Base-by-base conservation (phyloP, 257 asterid genomes). In the Nicotiana undulata region DNA sequence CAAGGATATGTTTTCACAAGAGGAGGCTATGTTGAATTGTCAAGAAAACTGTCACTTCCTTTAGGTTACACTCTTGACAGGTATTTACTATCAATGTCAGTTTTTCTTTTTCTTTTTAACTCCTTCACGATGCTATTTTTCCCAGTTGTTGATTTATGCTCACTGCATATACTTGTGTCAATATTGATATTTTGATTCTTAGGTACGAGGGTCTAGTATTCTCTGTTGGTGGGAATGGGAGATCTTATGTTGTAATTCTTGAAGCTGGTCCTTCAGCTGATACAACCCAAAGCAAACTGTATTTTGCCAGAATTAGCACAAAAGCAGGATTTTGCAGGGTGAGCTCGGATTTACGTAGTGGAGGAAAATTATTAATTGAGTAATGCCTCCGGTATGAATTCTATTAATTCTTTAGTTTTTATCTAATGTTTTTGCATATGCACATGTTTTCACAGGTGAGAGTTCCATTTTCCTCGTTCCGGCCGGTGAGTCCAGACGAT, bases 291-390 rank as follows among this genome's bases (percentile, higher is more conserved):
- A 91, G 97, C 87, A 95, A 84, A 84, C 64, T 89, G 88, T 93
- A 95, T 87, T 95, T 92, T 85, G 87, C 97, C 83, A 91, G 99
- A 85, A 89, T 93, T 67, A 95, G 91, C 91, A 93, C 98, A 76
- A 95, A 95, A 90, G 96, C 84, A 20, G 98, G 99, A 49, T 95
- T 93, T 84, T 95, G 99, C 91, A 89, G 98, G 91, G 99, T 93
- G 90, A 95, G 94, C 74, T 63, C 13, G 2, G 60, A 46, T 72
- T 22, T 22, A 72, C 7, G 49, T 8, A 4, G 24, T 72, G 24
- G 55, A 46, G 34, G 77, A 46, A 72, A 53, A 65, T 82, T 22
- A 32, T 76, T 52, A 74, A 32, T 79, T 26, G 3, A 78, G 55
- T 51, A 34, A 3, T 63, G 64, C 49, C 40, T 61, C 15, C 72